phyloP scores from a whole-genome alignment of 2,329 filamentous ascomycete genomes.

The Alternaria solani region DNA sequence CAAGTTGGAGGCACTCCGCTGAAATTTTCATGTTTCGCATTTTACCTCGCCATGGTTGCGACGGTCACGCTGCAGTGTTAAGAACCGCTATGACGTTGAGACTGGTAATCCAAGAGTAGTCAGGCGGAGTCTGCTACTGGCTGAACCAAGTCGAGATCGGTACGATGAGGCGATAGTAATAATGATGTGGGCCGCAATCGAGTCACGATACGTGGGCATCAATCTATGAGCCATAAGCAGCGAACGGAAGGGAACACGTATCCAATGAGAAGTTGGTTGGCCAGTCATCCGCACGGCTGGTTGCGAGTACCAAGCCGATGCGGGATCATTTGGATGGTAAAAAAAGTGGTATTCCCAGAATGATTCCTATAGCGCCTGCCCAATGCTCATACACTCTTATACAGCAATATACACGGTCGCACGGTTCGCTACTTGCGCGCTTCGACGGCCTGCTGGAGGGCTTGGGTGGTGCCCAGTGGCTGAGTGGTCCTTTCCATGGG shows the following conservation, averaged over 20 bases:
- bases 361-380: conserved; percentile 35
- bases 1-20: not conserved
- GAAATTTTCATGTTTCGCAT: not conserved
- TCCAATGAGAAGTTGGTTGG: not conserved
- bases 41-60: not conserved
- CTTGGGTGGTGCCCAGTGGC: conserved; percentile 37
- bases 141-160: not conserved
- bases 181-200: not conserved
- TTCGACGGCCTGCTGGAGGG: conserved; percentile 42
- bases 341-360: conserved; percentile 26
- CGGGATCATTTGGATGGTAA: conserved; percentile 1
- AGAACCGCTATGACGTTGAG: not conserved
- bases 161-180: not conserved
- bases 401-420: conserved; percentile 35
- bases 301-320: not conserved
- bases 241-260: not conserved
- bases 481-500: conserved; percentile 60
- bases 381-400: conserved; percentile 38
- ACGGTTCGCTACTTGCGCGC: conserved; percentile 34
- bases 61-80: not conserved
- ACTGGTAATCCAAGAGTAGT: not conserved
- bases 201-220: not conserved
- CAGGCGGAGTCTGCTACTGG: not conserved
- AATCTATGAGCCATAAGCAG: not conserved
- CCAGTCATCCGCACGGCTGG: not conserved